These are phyloP conservation scores for Hyaloperonospora brassicae DNA, from an alignment of 352 stramenopile species.

Conservation along the genomic window DNA sequence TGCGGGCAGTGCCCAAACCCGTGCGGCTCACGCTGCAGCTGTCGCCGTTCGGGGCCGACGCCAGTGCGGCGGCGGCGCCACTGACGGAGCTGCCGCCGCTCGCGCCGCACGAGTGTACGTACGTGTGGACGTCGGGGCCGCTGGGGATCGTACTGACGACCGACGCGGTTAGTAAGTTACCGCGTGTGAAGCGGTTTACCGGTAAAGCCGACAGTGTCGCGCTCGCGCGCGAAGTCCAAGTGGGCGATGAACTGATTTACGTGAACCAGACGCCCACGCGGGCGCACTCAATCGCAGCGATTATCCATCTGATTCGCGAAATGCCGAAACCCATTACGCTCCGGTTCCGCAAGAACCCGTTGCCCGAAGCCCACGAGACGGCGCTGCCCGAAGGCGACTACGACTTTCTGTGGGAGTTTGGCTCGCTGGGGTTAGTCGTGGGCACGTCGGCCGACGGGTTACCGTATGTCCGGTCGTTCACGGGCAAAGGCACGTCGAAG, in stretches of 20 bases:
- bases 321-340: slow-evolving; percentile 73
- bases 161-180: slow-evolving; percentile 57
- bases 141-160: slow-evolving; percentile 67
- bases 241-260: slow-evolving; percentile 73
- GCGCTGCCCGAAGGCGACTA: slow-evolving; percentile 59
- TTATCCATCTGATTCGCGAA: slow-evolving; percentile 72
- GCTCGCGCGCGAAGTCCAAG: slow-evolving; percentile 38
- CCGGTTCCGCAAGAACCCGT: slow-evolving; percentile 49
- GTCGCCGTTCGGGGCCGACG: slow-evolving; percentile 29
- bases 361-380: slow-evolving; percentile 41
- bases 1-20: slow-evolving; percentile 61
- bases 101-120: slow-evolving; percentile 76
- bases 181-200: slow-evolving; percentile 71
- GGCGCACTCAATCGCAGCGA: slow-evolving; percentile 59
- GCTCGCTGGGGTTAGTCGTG: slow-evolving; percentile 61
- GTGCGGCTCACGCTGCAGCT: slow-evolving; percentile 62
- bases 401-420: slow-evolving; percentile 81
- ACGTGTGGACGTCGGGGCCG: slow-evolving; percentile 60
- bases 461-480: slow-evolving; percentile 76
- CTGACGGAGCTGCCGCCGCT: slow-evolving; percentile 40
- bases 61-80: too few relatives aligned
- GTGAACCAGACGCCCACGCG: slow-evolving; percentile 65
- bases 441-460: slow-evolving; percentile 43
- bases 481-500: slow-evolving; percentile 65
- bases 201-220: slow-evolving; percentile 42